Evolutionary conservation across 768 basidiomycete genomes (phyloP), one percentile per base, ranked within the genome.

Genomic region (Cubamyces lactineus): DNA sequence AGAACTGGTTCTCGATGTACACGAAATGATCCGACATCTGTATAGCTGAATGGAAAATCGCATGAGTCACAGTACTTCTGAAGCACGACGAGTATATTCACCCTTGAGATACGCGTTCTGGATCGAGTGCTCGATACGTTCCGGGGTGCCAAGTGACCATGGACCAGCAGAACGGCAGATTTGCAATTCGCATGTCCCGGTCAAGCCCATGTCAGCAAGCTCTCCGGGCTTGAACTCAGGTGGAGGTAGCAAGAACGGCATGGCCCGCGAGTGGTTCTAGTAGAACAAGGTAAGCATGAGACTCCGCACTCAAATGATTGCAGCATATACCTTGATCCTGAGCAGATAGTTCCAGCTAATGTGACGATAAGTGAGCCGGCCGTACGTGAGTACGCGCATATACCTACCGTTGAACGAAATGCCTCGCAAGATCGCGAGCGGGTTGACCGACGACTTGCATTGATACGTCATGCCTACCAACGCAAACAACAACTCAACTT

Each of bases 401-500:
- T 7, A 64, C 77, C 66, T 64, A 92, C 91, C 96, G 84, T 74
- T 98, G 91, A 16, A 94, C 85, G 67, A 99, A 99, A 76, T 99
- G 97, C 49, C 97, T 86, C 61, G 91, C 91, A 12, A 98, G 76
- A 75, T 99, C 97, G 23, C 96, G 84, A 19, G 96, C 94, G 50
- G 97, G 97, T 71, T 96, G 95, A 3, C 97, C 97, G 26, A 98
- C 91, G 43, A 98, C 87, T 74, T 99, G 97, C 80, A 98, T 81
- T 0, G 87, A 93, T 41, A 98, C 93, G 72, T 99, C 97, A 72
- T 99, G 97, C 95, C 95, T 96, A 58, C 8, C 51, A 34, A 39
- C 1, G 39, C 9, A 12, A n/a, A n/a, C n/a, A n/a, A n/a, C n/a
- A n/a, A n/a, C n/a, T n/a, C n/a, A n/a, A n/a, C n/a, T n/a, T n/a